phyloP scores from a whole-genome alignment of 73 alveolate genomes.

The Paraurostyla sp. region DNA sequence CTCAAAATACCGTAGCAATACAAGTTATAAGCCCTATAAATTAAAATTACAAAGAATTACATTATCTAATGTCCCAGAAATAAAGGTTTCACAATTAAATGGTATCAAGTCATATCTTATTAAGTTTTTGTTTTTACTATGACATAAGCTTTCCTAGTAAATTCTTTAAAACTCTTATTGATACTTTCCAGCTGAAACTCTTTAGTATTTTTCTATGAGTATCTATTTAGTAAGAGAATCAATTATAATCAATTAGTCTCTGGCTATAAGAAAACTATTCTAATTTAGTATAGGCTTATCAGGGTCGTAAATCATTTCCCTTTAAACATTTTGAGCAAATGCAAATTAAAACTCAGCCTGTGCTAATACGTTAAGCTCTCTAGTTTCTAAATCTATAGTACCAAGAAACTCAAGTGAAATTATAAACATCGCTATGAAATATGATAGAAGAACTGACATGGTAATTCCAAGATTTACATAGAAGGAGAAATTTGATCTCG shows the following conservation, averaged over 20 bases:
- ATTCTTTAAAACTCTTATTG: background rate
- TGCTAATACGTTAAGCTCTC: slow-evolving; percentile 27
- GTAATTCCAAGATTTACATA: background rate
- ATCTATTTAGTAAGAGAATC: background rate
- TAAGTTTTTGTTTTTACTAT: background rate
- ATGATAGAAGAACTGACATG: background rate
- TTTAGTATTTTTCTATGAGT: background rate
- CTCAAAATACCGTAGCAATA: slow-evolving; percentile 25
- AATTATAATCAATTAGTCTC: background rate
- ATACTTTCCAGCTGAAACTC: background rate
- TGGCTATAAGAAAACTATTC: slow-evolving; percentile 30
- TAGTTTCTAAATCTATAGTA: background rate
- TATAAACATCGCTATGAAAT: slow-evolving; percentile 40
- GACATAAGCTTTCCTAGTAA: slow-evolving; percentile 11
- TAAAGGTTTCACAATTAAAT: background rate
- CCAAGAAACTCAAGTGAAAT: background rate
- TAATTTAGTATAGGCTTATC: background rate
- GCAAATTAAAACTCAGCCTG: slow-evolving; percentile 18
- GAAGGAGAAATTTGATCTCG: background rate
- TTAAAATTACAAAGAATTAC: background rate
- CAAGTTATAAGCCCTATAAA: slow-evolving; percentile 26
- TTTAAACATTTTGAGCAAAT: slow-evolving; percentile 44
- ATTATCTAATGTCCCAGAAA: background rate
- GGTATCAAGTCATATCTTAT: slow-evolving; percentile 1
- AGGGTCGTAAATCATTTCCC: slow-evolving; percentile 44